phyloP scores from a whole-genome alignment of 176 grass and related monocot species.

The Carex pumila region DNA sequence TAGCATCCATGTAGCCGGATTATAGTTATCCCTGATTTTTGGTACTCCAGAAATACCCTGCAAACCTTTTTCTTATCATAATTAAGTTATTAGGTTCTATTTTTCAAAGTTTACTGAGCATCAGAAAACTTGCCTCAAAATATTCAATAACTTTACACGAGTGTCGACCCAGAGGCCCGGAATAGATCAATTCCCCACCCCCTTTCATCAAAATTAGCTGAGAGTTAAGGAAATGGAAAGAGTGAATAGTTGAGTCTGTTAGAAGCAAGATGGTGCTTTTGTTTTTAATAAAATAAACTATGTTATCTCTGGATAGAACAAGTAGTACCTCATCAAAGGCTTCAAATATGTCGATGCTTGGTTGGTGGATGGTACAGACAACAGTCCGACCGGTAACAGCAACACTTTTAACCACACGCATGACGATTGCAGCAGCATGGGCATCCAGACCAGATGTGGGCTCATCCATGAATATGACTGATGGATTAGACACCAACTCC shows the following conservation, averaged over 20 bases:
- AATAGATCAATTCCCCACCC: slow-evolving; percentile 74
- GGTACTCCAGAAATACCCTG: slow-evolving; percentile 50
- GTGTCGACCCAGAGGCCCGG: slow-evolving; percentile 48
- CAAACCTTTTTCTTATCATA: background rate
- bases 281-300: background rate
- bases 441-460: slow-evolving; percentile 72
- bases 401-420: slow-evolving; percentile 64
- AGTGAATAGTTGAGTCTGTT: background rate
- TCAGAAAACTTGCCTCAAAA: slow-evolving; percentile 53
- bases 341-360: slow-evolving; percentile 72
- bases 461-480: slow-evolving; percentile 75
- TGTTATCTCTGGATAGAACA: background rate
- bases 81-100: background rate
- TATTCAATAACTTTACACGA: slow-evolving; percentile 64
- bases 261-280: background rate
- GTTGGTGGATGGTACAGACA: slow-evolving; percentile 73
- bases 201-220: slow-evolving; percentile 83
- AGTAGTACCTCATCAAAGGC: slow-evolving; percentile 65
- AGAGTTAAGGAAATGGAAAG: slow-evolving; percentile 15
- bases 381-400: slow-evolving; percentile 57
- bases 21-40: slow-evolving; percentile 62
- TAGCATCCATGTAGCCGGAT: slow-evolving; percentile 83
- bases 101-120: background rate
- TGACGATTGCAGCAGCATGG: slow-evolving; percentile 56
- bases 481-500: slow-evolving; percentile 81